phyloP scores from a whole-genome alignment of 768 basidiomycete genomes.

The Trametes villosa region DNA sequence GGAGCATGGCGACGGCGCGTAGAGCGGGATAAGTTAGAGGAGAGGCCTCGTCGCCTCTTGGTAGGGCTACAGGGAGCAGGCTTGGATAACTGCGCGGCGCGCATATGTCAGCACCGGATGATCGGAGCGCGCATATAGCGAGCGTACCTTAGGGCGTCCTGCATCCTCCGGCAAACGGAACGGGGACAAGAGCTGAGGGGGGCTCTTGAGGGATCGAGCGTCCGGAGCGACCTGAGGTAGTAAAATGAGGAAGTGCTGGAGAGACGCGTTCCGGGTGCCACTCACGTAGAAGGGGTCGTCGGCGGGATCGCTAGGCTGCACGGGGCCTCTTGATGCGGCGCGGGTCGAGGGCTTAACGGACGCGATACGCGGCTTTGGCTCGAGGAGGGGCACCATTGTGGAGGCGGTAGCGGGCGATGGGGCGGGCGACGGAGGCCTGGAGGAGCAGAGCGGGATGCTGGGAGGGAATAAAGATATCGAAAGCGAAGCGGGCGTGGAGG shows the following conservation, averaged over 20 bases:
- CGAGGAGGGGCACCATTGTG: constrained; percentile 48
- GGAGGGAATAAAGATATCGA: constrained; percentile 34
- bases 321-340: constrained; percentile 7
- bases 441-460: constrained; percentile 5
- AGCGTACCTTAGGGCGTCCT: constrained; percentile 20
- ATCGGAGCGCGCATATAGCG: constrained; percentile 18
- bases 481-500: constrained; percentile 31
- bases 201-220: constrained; percentile 31
- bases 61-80: constrained; percentile 43
- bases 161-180: constrained; percentile 39
- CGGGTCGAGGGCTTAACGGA: constrained; percentile 8
- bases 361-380: constrained; percentile 43
- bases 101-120: constrained; percentile 8
- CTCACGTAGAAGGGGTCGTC: constrained; percentile 31
- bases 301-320: constrained; percentile 35
- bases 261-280: not conserved
- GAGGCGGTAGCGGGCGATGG: constrained; percentile 3
- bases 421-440: constrained; percentile 12
- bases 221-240: constrained; percentile 30
- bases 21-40: constrained; percentile 43
- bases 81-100: constrained; percentile 47
- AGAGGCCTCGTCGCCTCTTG: constrained; percentile 41
- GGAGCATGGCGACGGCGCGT: constrained; percentile 46
- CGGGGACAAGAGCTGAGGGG: constrained; percentile 44
- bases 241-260: constrained; percentile 7